Conservation (phyloP, 1,139 yeast species). For the Hansenula anomala region DNA sequence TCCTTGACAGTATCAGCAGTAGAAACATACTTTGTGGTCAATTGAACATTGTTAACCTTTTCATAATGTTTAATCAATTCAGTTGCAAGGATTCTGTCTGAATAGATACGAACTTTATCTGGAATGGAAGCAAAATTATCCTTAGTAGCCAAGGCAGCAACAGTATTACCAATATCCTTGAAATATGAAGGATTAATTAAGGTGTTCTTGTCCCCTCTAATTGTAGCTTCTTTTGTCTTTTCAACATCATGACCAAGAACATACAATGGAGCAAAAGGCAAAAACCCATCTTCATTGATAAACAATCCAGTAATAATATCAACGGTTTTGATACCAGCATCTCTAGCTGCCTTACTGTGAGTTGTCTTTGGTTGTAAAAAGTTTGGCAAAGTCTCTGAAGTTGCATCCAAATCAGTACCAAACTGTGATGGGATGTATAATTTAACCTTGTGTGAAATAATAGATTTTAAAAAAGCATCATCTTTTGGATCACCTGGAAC, state of each 20-base stretch:
- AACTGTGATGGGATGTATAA: slow-evolving; percentile 61
- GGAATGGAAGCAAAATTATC: slow-evolving; percentile 38
- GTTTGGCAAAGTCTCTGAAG: slow-evolving; percentile 29
- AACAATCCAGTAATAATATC: slow-evolving; percentile 43
- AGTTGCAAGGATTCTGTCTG: slow-evolving; percentile 36
- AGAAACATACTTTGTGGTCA: slow-evolving; percentile 28
- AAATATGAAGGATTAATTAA: slow-evolving; percentile 32
- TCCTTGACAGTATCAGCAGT: slow-evolving; percentile 30
- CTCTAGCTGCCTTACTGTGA: slow-evolving; percentile 38
- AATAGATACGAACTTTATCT: slow-evolving; percentile 38
- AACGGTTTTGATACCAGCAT: slow-evolving; percentile 46
- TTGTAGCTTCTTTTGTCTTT: slow-evolving; percentile 32
- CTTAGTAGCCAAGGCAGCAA: slow-evolving; percentile 38
- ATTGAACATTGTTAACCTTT: slow-evolving; percentile 32
- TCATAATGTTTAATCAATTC: slow-evolving; percentile 40
- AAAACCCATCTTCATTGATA: slow-evolving; percentile 11
- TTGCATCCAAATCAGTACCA: slow-evolving; percentile 42
- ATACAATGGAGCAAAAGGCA: slow-evolving; percentile 25
- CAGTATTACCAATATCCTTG: slow-evolving; percentile 43
- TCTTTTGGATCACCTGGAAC: slow-evolving; percentile 25
- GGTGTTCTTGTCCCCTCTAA: slow-evolving; percentile 38
- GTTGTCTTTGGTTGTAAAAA: slow-evolving; percentile 34
- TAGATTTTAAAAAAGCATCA: slow-evolving; percentile 31
- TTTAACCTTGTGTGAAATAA: slow-evolving; percentile 39
- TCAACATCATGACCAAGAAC: slow-evolving; percentile 28